A percentile compares a stretch with the other conserved stretches of the same genome.
Conservation (phyloP, 495 filamentous ascomycete species). For the Monascus purpureus region DNA sequence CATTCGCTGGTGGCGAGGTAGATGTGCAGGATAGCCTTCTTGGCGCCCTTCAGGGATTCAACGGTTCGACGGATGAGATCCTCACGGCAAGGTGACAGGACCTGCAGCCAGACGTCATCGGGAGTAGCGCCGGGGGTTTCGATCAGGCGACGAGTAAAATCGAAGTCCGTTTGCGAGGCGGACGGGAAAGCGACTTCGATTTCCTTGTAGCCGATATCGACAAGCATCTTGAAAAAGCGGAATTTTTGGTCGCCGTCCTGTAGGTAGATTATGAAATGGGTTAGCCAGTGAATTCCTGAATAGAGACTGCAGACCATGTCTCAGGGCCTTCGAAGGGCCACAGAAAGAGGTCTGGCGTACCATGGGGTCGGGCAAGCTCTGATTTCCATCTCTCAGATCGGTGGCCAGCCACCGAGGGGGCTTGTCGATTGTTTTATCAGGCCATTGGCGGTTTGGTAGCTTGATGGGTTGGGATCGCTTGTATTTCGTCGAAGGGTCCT, state of each 20-base stretch:
- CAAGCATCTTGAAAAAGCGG: constrained; percentile 87
- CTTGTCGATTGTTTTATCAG: constrained; percentile 58
- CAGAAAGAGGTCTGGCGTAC: constrained; percentile 24
- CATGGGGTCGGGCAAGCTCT: constrained; percentile 81
- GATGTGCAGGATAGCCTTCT: constrained; percentile 94
- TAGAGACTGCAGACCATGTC: not conserved
- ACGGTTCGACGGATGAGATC: constrained; percentile 88
- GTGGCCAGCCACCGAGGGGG: constrained; percentile 77
- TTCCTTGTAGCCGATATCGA: constrained; percentile 91
- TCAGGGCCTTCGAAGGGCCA: not conserved
- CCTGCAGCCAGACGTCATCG: constrained; percentile 91
- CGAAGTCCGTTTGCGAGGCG: constrained; percentile 85
- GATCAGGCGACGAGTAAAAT: constrained; percentile 81
- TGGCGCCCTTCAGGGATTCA: constrained; percentile 74
- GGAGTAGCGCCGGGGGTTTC: constrained; percentile 77
- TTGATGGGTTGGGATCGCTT: constrained; percentile 61
- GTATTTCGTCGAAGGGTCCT: constrained; percentile 90
- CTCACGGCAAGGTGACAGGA: constrained; percentile 83
- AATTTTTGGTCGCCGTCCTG: constrained; percentile 91
- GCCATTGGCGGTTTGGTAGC: constrained; percentile 86
- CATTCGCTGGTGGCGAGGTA: constrained; percentile 92
- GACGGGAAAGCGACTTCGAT: constrained; percentile 96
- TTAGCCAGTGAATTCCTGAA: not conserved
- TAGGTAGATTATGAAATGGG: constrained; percentile 1
- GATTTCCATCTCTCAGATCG: constrained; percentile 79